Conservation (phyloP, 2,329 filamentous ascomycete genomes). For the Exophiala sideris region DNA sequence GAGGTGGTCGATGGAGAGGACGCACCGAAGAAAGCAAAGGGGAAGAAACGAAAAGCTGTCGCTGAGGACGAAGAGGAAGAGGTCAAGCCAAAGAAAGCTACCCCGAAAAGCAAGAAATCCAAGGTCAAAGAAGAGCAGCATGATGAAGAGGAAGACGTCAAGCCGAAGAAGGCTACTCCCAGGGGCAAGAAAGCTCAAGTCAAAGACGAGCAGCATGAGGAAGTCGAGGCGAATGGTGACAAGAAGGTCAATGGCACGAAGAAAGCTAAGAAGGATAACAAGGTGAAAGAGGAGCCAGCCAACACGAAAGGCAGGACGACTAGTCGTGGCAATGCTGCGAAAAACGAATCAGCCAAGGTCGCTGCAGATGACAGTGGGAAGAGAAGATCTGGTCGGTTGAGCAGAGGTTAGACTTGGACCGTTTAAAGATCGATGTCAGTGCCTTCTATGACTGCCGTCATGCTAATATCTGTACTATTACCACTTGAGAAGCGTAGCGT, state of each 20-base stretch:
- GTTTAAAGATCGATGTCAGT: too few species aligned
- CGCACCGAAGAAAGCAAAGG: constrained; percentile 25
- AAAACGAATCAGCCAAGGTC: constrained; percentile 65
- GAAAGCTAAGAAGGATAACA: constrained; percentile 1
- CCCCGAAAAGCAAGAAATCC: constrained; percentile 27
- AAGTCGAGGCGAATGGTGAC: constrained; percentile 1
- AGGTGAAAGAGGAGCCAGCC: constrained; percentile 1
- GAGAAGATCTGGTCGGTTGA: constrained; percentile 19
- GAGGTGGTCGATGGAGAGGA: constrained; percentile 26
- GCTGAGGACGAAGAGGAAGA: constrained; percentile 21
- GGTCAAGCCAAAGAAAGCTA: constrained; percentile 25
- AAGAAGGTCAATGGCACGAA: neutral
- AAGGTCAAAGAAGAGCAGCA: constrained; percentile 26
- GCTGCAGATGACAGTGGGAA: constrained; percentile 24
- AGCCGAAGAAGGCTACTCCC: constrained; percentile 28
- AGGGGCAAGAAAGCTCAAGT: constrained; percentile 27
- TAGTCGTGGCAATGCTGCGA: constrained; percentile 61
- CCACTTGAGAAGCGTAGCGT: too few species aligned
- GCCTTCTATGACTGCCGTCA: too few species aligned
- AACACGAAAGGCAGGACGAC: constrained; percentile 5
- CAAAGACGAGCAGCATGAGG: constrained; percentile 23
- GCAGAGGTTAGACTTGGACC: constrained; percentile 2
- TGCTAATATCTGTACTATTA: too few species aligned
- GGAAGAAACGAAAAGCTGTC: constrained; percentile 36
- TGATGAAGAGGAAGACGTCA: constrained; percentile 18